A percentile compares a stretch with the other conserved stretches of the same genome.
Conservation (phyloP, 2,329 filamentous ascomycete genomes). For the Nemania sp. region DNA sequence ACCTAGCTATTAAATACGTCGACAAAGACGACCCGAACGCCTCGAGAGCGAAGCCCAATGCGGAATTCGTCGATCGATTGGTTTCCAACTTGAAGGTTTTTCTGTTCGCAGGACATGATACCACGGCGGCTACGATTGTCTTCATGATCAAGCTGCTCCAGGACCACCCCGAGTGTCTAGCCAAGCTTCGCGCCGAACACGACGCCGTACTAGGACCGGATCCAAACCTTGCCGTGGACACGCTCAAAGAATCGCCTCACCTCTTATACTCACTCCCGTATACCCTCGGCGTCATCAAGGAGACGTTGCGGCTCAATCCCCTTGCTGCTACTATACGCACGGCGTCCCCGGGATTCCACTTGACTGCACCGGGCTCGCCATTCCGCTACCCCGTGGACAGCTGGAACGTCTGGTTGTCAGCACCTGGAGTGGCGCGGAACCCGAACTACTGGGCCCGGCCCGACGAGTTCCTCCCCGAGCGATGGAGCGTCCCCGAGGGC, state of each 20-base stretch:
- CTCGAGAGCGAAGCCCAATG: slow-evolving; percentile 39
- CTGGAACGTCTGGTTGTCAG: slow-evolving; percentile 47
- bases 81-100: slow-evolving; percentile 54
- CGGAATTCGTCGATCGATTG: slow-evolving; percentile 47
- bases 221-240: slow-evolving; percentile 40
- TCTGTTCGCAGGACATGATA: slow-evolving; percentile 56
- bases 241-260: slow-evolving; percentile 42
- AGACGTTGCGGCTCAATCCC: slow-evolving; percentile 53
- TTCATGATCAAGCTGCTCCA: slow-evolving; percentile 51
- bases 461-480: slow-evolving; percentile 54
- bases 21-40: slow-evolving; percentile 43
- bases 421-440: slow-evolving; percentile 42
- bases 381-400: slow-evolving; percentile 46
- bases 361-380: slow-evolving; percentile 43
- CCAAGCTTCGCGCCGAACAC: slow-evolving; percentile 53
- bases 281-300: slow-evolving; percentile 54
- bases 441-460: slow-evolving; percentile 50
- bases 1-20: slow-evolving; percentile 46
- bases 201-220: slow-evolving; percentile 52
- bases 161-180: slow-evolving; percentile 49
- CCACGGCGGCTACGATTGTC: slow-evolving; percentile 53
- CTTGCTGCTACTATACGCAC: slow-evolving; percentile 47
- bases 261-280: slow-evolving; percentile 53
- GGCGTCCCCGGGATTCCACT: slow-evolving; percentile 38
- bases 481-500: slow-evolving; percentile 48